Evolutionary conservation across 2,329 filamentous ascomycete genomes (phyloP).

Genomic region (Periconia sp.): DNA sequence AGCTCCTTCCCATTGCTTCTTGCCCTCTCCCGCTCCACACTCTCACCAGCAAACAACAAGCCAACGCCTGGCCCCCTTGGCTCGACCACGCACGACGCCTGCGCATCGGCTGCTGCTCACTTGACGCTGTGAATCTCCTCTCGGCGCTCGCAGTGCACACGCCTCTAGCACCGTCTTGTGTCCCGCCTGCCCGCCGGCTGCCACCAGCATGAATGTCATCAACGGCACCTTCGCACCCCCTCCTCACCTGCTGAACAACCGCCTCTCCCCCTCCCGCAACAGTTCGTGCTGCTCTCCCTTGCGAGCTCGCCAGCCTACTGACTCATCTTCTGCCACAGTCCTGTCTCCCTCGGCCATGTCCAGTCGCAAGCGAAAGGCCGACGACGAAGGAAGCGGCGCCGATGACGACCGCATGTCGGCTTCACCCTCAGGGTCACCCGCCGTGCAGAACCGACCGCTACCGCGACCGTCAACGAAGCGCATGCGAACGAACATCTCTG

Average conservation of each 20-base stretch:
- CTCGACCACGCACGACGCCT: neutral
- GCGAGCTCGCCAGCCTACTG: constrained; percentile 8
- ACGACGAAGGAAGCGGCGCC: constrained; percentile 65
- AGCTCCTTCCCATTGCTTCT: constrained; percentile 6
- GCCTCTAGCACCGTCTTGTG: constrained; percentile 23
- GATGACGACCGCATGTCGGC: constrained; percentile 86
- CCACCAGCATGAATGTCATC: constrained; percentile 64
- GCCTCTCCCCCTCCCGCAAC: constrained; percentile 65
- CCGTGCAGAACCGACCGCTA: constrained; percentile 72
- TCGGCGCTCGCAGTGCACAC: constrained; percentile 18
- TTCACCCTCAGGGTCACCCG: constrained; percentile 83
- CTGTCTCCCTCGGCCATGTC: constrained; percentile 52
- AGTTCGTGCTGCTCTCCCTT: constrained; percentile 56
- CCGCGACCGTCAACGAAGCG: constrained; percentile 63
- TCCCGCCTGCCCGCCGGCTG: constrained; percentile 29
- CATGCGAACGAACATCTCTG: constrained; percentile 70
- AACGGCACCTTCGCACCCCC: constrained; percentile 64
- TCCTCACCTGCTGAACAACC: constrained; percentile 66
- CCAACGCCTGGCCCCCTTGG: constrained; percentile 1
- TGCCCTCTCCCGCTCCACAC: constrained; percentile 2
- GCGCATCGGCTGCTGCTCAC: neutral
- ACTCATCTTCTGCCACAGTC: constrained; percentile 25
- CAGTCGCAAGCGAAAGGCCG: constrained; percentile 84
- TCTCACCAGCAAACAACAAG: constrained; percentile 2
- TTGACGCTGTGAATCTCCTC: neutral